These are phyloP conservation scores for Medicago lupulina DNA, from an alignment of 306 rosid genomes.

Conservation along the genomic window DNA sequence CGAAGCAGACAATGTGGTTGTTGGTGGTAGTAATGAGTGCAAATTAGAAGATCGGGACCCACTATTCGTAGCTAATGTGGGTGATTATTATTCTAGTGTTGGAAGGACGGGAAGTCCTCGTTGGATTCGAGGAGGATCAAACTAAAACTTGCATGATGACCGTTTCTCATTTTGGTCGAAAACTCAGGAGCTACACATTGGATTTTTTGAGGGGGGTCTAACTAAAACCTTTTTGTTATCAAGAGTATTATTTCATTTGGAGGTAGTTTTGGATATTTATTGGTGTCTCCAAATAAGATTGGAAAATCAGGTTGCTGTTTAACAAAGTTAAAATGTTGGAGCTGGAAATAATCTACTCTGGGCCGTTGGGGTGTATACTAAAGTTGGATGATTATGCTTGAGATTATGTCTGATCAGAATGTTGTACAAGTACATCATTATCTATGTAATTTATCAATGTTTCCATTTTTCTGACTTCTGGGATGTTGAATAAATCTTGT, in stretches of 20 bases:
- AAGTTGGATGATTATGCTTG: conserved; percentile 22
- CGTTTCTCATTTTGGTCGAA: neutral
- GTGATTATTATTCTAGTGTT: conserved; percentile 80
- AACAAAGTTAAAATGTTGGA: conserved; percentile 24
- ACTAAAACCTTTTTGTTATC: conserved; percentile 40
- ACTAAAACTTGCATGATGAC: conserved; percentile 28
- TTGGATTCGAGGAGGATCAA: conserved; percentile 72
- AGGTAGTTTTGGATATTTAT: conserved; percentile 35
- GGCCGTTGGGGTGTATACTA: conserved; percentile 17
- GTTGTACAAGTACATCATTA: conserved; percentile 53
- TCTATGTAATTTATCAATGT: conserved; percentile 20
- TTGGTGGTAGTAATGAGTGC: conserved; percentile 44
- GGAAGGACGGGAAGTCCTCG: conserved; percentile 67
- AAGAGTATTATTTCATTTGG: conserved; percentile 21
- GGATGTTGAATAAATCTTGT: conserved; percentile 30
- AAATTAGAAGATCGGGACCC: conserved; percentile 85
- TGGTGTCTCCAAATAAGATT: conserved; percentile 30
- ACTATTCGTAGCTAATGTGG: conserved; percentile 91
- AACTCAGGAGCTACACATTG: conserved; percentile 58
- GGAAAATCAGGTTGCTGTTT: conserved; percentile 16
- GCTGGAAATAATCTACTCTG: conserved; percentile 37
- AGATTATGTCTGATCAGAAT: conserved; percentile 20
- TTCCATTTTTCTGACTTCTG: conserved; percentile 28
- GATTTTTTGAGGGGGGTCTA: conserved; percentile 68
- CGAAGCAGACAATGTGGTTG: conserved; percentile 54